Base-by-base conservation (phyloP, 2,329 filamentous ascomycete genomes). In the Claviceps sorghi region DNA sequence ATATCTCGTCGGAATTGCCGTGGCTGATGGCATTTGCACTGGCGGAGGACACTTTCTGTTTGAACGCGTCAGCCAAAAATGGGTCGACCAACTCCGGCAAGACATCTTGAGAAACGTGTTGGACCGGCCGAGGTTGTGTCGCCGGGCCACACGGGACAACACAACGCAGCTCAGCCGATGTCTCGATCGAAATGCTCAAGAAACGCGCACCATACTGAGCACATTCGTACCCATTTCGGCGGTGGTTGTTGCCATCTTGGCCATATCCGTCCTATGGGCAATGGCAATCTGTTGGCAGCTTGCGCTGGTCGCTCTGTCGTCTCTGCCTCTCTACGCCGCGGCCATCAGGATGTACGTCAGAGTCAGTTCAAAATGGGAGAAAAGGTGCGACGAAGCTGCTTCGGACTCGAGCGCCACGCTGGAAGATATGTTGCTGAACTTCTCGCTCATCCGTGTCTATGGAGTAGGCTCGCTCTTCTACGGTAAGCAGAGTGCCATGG, bases 201-300 rank as follows among this genome's bases (percentile, higher is more conserved):
- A 95, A 62, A 90, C 93, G 79, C 79, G 86, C 9, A 89, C 87
- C 58, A 70, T 97, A 0, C 74, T 95, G 0, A 85, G 86, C 2
- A 79, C 85, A 1, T 95, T 95, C 61, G 74, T 83, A 0, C 84
- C 85, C 1, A 79, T 85, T 51, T 66, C 84, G 1, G 72, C 90
- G 15, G 78, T 84, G 10, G 82, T 86, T 3, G 62, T 73, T 0
- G 67, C 80, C 50, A 90, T 95, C 75, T 74, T 86, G 19, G 53
- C 69, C 0, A 76, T 84, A n/a, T 82, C 87, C 0, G 60, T 93
- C 7, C 61, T 77, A 2, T 96, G 89, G 90, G 82, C 87, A 4
- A 65, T 94, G 17, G 64, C 74, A 1, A 77, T 85, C 32, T 83
- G 82, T 45, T 95, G 89, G 88, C 84, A 84, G 61, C 71, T 96